phyloP scores from a whole-genome alignment of 768 basidiomycete genomes.

The Tricholomella constricta region DNA sequence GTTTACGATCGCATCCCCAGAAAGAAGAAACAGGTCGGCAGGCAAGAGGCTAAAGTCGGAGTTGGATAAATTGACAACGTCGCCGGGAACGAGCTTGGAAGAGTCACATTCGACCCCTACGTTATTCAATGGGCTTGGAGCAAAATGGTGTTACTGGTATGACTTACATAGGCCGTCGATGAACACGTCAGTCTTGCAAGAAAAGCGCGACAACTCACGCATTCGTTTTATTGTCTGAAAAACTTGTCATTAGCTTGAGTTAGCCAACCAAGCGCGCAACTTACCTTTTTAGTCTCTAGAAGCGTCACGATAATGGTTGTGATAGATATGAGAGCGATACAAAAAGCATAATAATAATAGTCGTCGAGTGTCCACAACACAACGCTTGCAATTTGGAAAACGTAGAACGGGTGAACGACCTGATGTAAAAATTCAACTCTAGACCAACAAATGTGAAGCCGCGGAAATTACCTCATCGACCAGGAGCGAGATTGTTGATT shows the following conservation, averaged over 20 bases:
- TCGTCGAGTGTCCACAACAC: slow-evolving; percentile 93
- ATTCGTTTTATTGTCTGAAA: slow-evolving; percentile 85
- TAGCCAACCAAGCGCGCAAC: slow-evolving; percentile 15
- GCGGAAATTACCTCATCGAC: slow-evolving; percentile 76
- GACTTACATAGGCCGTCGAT: slow-evolving; percentile 71
- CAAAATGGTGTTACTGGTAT: not conserved
- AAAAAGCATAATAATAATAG: slow-evolving; percentile 97
- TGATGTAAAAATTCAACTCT: slow-evolving; percentile 15
- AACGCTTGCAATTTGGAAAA: slow-evolving; percentile 97
- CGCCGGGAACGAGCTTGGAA: slow-evolving; percentile 83
- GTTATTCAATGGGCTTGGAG: slow-evolving; percentile 2
- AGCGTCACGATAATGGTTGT: slow-evolving; percentile 84
- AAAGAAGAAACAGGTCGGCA: slow-evolving; percentile 88
- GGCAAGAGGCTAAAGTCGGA: slow-evolving; percentile 76
- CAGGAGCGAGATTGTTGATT: slow-evolving; percentile 74
- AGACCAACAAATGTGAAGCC: not conserved
- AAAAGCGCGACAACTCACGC: slow-evolving; percentile 94
- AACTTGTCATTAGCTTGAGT: not conserved
- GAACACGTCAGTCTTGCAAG: slow-evolving; percentile 73
- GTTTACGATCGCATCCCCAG: slow-evolving; percentile 97
- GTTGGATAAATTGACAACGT: slow-evolving; percentile 86
- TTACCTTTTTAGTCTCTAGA: slow-evolving; percentile 87
- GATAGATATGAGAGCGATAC: slow-evolving; percentile 89
- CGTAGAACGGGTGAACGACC: slow-evolving; percentile 97
- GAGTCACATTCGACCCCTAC: slow-evolving; percentile 77